phyloP scores from a whole-genome alignment of 2,329 filamentous ascomycete species.

The Fusarium praegraminearum region DNA sequence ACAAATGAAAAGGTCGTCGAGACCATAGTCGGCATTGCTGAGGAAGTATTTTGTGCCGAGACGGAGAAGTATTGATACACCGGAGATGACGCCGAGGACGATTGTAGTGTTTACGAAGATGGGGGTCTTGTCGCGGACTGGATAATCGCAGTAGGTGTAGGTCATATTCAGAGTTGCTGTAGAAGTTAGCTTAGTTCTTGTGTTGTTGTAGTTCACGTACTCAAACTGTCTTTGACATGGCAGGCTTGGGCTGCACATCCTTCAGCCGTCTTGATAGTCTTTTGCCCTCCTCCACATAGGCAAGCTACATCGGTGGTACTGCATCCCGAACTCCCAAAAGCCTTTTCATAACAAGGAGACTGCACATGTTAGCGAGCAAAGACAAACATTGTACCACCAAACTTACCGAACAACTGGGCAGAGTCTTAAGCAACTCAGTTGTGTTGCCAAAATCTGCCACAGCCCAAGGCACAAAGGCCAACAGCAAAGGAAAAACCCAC shows the following conservation, averaged over 20 bases:
- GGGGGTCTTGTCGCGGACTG: conserved; percentile 20
- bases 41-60: conserved; percentile 48
- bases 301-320: conserved; percentile 40
- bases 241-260: conserved; percentile 17
- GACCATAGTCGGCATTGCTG: conserved; percentile 46
- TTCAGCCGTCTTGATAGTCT: conserved; percentile 34
- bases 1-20: conserved; percentile 50
- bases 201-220: not conserved
- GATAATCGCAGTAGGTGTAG: conserved; percentile 32
- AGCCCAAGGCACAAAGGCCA: conserved; percentile 34
- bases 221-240: conserved; percentile 17
- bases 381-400: not conserved
- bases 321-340: conserved; percentile 27
- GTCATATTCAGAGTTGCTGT: conserved; percentile 28
- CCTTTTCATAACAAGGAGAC: conserved; percentile 18
- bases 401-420: conserved; percentile 42
- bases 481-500: conserved; percentile 41
- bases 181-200: rapidly evolving
- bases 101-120: conserved; percentile 32
- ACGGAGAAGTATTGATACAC: conserved; percentile 52
- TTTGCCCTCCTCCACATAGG: conserved; percentile 34
- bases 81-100: conserved; percentile 50
- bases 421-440: conserved; percentile 25
- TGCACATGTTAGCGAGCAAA: conserved; percentile 33
- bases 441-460: conserved; percentile 27